Evolutionary conservation across 805 yeast genomes (phyloP).

Genomic region (Phaffomyces thermotolerans): DNA sequence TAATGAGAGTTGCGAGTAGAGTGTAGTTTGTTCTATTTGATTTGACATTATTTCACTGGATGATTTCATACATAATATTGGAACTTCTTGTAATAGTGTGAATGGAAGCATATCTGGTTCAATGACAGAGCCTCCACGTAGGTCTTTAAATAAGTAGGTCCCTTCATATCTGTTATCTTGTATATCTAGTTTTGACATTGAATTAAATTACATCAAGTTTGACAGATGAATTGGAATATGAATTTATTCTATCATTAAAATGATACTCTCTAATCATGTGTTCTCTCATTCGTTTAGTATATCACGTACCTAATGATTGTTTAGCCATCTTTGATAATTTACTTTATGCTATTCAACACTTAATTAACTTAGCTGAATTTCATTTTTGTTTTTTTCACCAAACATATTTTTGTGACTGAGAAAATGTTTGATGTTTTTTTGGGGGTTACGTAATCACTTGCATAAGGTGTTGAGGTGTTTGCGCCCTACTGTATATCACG

Average conservation of each 20-base stretch:
- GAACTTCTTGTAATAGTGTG: too few species aligned
- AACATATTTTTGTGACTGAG: slow-evolving; percentile 5
- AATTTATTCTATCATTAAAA: background rate
- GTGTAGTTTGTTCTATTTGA: too few species aligned
- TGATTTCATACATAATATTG: too few species aligned
- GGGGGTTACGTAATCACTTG: background rate
- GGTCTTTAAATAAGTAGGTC: too few species aligned
- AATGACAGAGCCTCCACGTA: too few species aligned
- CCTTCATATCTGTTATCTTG: too few species aligned
- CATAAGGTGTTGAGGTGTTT: background rate
- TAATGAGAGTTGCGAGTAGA: background rate
- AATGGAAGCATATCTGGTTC: too few species aligned
- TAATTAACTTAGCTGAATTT: slow-evolving; percentile 10
- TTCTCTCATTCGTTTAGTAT: background rate
- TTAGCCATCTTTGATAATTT: slow-evolving; percentile 34
- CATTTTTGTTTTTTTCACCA: slow-evolving; percentile 12
- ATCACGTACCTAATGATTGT: slow-evolving; percentile 42
- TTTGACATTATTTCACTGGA: too few species aligned
- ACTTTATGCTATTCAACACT: slow-evolving; percentile 9
- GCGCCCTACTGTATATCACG: background rate
- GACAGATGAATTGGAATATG: background rate
- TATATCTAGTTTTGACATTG: too few species aligned
- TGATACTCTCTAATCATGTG: background rate
- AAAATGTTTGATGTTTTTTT: slow-evolving; percentile 1
- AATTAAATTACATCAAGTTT: too few species aligned